These are phyloP conservation scores for Gremmenia infestans DNA, from an alignment of 2,329 filamentous ascomycete species.

Conservation along the genomic window DNA sequence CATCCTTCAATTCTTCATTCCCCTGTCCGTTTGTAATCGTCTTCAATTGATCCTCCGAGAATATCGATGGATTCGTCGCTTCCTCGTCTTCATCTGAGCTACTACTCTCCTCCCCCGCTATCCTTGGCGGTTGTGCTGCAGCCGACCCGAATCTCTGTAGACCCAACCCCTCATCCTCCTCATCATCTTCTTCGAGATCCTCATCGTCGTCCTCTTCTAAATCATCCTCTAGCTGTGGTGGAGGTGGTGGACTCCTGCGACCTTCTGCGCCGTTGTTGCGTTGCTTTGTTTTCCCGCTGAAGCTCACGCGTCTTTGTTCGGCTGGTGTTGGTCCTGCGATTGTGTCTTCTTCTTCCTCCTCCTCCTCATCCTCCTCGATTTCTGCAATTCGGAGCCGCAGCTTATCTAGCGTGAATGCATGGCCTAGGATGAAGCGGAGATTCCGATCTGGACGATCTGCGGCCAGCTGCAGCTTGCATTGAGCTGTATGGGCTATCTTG, in stretches of 20 bases:
- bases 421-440: conserved; percentile 21
- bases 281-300: not conserved
- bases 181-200: conserved; percentile 14
- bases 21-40: conserved; percentile 10
- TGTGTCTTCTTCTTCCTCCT: conserved; percentile 8
- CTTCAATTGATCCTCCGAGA: conserved; percentile 15
- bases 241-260: conserved; percentile 13
- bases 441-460: conserved; percentile 20
- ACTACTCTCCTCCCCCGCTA: conserved; percentile 13
- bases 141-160: conserved; percentile 17
- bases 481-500: conserved; percentile 16
- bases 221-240: not conserved
- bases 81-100: conserved; percentile 9
- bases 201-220: conserved; percentile 7
- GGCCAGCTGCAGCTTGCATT: conserved; percentile 21
- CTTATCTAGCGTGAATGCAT: conserved; percentile 23
- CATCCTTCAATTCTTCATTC: conserved; percentile 11
- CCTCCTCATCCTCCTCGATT: conserved; percentile 16
- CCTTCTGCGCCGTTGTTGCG: not conserved
- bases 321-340: not conserved
- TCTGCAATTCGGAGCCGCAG: conserved; percentile 19
- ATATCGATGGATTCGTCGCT: conserved; percentile 2
- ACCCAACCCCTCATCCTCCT: conserved; percentile 14
- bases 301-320: conserved; percentile 4
- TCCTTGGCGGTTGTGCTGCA: conserved; percentile 16